Conservation (phyloP, 2,329 filamentous ascomycete species). For the Fusarium transvaalense region DNA sequence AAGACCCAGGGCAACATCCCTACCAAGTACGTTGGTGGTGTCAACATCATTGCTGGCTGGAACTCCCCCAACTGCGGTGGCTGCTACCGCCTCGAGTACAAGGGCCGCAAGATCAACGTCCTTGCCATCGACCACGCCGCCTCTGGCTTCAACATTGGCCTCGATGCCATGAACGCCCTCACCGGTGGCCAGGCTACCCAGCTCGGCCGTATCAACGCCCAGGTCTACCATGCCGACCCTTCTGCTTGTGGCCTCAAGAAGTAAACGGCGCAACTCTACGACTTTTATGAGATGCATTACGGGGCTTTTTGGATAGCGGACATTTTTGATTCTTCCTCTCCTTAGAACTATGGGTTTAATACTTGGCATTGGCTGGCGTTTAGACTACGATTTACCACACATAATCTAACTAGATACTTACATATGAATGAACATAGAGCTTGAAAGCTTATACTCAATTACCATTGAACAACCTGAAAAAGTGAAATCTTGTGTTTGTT, state of each 20-base stretch:
- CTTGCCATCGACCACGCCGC: constrained; percentile 67
- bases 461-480: neutral
- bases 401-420: constrained; percentile 42
- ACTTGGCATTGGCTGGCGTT: constrained; percentile 45
- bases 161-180: constrained; percentile 67
- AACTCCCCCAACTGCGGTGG: constrained; percentile 69
- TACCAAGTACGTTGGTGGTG: constrained; percentile 68
- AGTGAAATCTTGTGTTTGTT: neutral
- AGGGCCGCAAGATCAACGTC: constrained; percentile 64
- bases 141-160: constrained; percentile 68
- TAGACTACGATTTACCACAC: constrained; percentile 39
- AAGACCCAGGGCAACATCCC: constrained; percentile 64
- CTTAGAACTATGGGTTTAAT: constrained; percentile 46
- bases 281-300: constrained; percentile 32
- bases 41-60: constrained; percentile 65
- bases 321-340: constrained; percentile 39
- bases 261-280: constrained; percentile 21
- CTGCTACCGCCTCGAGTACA: constrained; percentile 69
- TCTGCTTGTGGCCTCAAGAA: constrained; percentile 59
- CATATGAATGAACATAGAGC: constrained; percentile 37
- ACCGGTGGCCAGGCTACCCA: constrained; percentile 63
- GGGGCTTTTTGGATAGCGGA: constrained; percentile 18
- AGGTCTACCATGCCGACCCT: constrained; percentile 58
- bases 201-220: constrained; percentile 66
- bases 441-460: constrained; percentile 10